Evolutionary conservation across 83 land plant species (phyloP).

Genomic region (Picea engelmannii): DNA sequence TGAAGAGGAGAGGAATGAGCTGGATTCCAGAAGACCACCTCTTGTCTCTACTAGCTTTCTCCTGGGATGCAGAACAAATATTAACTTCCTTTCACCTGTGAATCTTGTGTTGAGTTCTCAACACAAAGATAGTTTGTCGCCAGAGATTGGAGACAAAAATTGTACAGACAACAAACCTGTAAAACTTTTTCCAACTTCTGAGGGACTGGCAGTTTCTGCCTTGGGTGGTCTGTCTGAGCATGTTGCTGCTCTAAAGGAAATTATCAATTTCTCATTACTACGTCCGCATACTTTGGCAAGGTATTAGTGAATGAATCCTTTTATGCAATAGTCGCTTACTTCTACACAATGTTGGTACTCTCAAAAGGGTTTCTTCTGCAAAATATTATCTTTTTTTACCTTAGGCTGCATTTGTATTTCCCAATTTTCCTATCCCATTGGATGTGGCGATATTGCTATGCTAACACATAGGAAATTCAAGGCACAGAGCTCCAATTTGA

Average conservation of each 20-base stretch:
- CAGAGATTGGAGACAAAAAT: conserved; percentile 10
- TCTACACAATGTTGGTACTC: background rate
- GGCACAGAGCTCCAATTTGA: no score
- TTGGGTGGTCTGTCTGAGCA: conserved; percentile 86
- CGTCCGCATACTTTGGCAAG: conserved; percentile 23
- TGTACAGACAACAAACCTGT: conserved; percentile 14
- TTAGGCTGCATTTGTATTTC: background rate
- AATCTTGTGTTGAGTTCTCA: background rate
- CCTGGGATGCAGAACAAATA: conserved; percentile 45
- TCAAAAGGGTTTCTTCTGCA: background rate
- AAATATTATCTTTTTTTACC: background rate
- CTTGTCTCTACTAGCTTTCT: background rate
- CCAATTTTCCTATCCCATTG: background rate
- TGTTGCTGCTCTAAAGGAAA: conserved; percentile 59
- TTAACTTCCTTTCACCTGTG: conserved; percentile 21
- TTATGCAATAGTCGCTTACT: background rate
- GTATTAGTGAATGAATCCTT: conserved; percentile 20
- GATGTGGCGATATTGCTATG: no score
- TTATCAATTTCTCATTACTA: conserved; percentile 51
- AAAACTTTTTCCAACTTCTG: conserved; percentile 24
- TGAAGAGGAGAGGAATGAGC: background rate
- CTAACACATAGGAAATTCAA: no score
- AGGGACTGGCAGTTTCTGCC: conserved; percentile 9
- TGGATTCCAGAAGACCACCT: background rate
- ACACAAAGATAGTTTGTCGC: background rate